Evolutionary conservation across 1,139 yeast species (phyloP).

Genomic region (Debaryomycetaceae sp.): DNA sequence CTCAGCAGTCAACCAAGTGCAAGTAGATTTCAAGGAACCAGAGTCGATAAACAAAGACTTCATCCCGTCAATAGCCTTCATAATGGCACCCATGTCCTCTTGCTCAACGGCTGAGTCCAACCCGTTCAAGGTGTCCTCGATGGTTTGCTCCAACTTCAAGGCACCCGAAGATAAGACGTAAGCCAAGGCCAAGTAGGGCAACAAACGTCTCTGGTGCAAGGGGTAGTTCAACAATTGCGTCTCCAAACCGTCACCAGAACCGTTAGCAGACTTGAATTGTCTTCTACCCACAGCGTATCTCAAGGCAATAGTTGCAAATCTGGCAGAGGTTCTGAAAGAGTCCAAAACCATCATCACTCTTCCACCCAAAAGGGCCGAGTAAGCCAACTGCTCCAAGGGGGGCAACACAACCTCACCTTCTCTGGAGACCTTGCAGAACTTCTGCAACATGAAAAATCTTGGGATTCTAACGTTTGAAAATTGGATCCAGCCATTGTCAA

Average conservation of each 20-base stretch:
- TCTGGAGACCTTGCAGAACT: constrained; percentile 39
- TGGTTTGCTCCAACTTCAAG: constrained; percentile 30
- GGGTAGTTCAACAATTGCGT: constrained; percentile 44
- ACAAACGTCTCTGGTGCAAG: constrained; percentile 43
- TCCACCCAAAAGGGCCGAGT: constrained; percentile 44
- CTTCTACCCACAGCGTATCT: constrained; percentile 45
- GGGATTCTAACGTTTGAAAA: constrained; percentile 43
- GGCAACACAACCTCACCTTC: constrained; percentile 41
- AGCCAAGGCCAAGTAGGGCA: constrained; percentile 42
- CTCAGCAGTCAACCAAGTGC: constrained; percentile 47
- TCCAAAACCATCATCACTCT: constrained; percentile 44
- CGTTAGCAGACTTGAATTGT: constrained; percentile 34
- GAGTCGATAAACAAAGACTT: constrained; percentile 45
- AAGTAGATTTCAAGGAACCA: constrained; percentile 44
- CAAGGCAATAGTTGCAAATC: constrained; percentile 40
- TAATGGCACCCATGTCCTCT: constrained; percentile 32
- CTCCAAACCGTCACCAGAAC: constrained; percentile 25
- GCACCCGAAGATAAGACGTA: constrained; percentile 42
- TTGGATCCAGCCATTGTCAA: constrained; percentile 50
- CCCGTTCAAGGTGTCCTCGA: constrained; percentile 23
- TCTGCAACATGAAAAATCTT: constrained; percentile 45
- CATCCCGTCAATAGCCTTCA: constrained; percentile 35
- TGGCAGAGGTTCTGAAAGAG: constrained; percentile 39
- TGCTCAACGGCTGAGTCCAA: constrained; percentile 35
- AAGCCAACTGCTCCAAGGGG: constrained; percentile 44